Conservation (phyloP, 1,139 yeast genomes). For the Hyphopichia khmerensis region DNA sequence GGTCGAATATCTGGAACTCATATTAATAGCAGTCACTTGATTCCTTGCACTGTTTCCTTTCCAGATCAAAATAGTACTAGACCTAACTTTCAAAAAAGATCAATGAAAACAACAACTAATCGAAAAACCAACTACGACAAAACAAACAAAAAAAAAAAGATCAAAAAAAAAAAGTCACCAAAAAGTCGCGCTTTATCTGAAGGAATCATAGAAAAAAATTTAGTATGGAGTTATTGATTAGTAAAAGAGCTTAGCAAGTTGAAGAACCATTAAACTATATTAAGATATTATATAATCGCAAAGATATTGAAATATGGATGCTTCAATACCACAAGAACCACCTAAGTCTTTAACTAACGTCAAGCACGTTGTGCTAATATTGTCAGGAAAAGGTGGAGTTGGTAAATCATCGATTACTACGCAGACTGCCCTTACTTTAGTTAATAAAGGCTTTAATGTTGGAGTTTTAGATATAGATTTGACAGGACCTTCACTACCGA, state of each 20-base stretch:
- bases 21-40: constrained; percentile 4
- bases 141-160: neutral
- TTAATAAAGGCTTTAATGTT: constrained; percentile 67
- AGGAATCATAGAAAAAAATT: too few relatives aligned
- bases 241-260: too few relatives aligned
- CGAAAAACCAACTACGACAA: neutral
- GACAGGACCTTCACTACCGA: constrained; percentile 95
- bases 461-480: constrained; percentile 94
- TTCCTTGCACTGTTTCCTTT: too few relatives aligned
- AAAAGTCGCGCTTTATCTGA: neutral
- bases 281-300: too few relatives aligned
- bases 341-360: constrained; percentile 61
- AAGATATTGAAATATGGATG: neutral
- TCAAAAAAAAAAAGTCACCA: too few relatives aligned
- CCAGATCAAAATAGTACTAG: too few relatives aligned
- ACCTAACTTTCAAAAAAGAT: neutral
- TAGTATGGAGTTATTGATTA: too few relatives aligned
- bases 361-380: constrained; percentile 58
- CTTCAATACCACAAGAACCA: constrained; percentile 18
- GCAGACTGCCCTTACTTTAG: constrained; percentile 81
- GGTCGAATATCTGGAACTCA: constrained; percentile 36
- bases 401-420: constrained; percentile 96
- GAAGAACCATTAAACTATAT: too few relatives aligned
- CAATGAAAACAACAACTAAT: constrained; percentile 1
- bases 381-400: constrained; percentile 60